Base-by-base conservation (phyloP, 164 flowering plant species). In the Sedum album region DNA sequence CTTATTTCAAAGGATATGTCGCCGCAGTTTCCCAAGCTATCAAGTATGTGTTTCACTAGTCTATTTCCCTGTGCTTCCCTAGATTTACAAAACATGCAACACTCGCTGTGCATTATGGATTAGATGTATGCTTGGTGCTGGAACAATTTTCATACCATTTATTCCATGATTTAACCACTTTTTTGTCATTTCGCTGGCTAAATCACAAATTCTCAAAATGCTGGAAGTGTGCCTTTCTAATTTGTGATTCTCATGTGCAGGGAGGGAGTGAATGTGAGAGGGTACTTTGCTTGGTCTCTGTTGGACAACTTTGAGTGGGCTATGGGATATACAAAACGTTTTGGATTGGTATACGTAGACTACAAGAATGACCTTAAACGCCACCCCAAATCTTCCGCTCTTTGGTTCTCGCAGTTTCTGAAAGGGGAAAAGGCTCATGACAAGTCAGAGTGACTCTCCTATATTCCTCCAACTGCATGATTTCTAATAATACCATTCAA, bases 201-300 rank as follows among this genome's bases (percentile, higher is more conserved):
- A n/a, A n/a, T n/a, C n/a, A n/a, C n/a, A n/a, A n/a, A n/a, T n/a
- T n/a, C n/a, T n/a, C n/a, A n/a, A n/a, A n/a, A n/a, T n/a, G n/a
- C n/a, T n/a, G 31, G 3, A 33, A 74, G 60, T 31, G 35, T 68
- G 72, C 30, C 48, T 10, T 42, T 11, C 48, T 15, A 42, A 2
- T 11, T 42, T 11, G 3, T 42, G 13, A 46, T 46, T 46, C 4
- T 51, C 60, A 7, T 53, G 13, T 23, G 69, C 84, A 93, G 96
- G 85, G 93, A 90, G 71, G 96, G 96, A 66, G 82, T 64, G 14
- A 78, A 93, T 72, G 84, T 92, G 46, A 82, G 76, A 66, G 98
- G 98, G 28, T 88, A 90, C 76, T 88, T 93, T 73, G 98, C 91
- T 9, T 93, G 98, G 98, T 93, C 98, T 4, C 72, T 92, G 0